Conservation (phyloP, 2,329 filamentous ascomycete genomes). For the Aspergillus versicolor region DNA sequence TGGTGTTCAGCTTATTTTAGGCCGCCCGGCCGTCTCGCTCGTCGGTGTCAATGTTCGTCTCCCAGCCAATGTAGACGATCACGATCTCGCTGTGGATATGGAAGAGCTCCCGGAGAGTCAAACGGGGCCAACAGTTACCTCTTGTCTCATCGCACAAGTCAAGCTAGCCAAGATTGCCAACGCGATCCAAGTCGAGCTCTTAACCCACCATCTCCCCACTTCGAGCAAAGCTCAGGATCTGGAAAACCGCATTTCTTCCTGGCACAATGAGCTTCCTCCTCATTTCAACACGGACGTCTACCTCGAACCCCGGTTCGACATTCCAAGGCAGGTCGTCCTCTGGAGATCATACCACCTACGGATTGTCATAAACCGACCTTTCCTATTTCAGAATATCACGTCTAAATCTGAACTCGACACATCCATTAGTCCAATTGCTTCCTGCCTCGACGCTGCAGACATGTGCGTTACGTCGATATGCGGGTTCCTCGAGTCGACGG, state of each 20-base stretch:
- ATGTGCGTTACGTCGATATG: conserved; percentile 22
- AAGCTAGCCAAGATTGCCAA: conserved; percentile 23
- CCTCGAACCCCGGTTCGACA: conserved; percentile 18
- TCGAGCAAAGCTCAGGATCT: conserved; percentile 16
- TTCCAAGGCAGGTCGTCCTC: conserved; percentile 19
- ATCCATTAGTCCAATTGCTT: conserved; percentile 13
- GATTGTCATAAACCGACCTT: conserved; percentile 23
- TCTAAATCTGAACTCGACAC: conserved; percentile 17
- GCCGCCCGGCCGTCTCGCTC: conserved; percentile 20
- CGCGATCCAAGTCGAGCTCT: conserved; percentile 20
- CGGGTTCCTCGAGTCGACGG: conserved; percentile 19
- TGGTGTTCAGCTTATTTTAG: conserved; percentile 17
- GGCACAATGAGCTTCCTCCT: conserved; percentile 16
- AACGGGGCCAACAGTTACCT: conserved; percentile 17
- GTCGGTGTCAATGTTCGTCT: conserved; percentile 20
- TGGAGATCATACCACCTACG: conserved; percentile 25
- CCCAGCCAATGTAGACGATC: conserved; percentile 20
- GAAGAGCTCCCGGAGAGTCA: conserved; percentile 16
- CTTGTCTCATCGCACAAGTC: conserved; percentile 19
- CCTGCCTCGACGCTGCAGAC: conserved; percentile 21
- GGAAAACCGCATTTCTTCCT: conserved; percentile 17
- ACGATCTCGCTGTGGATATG: conserved; percentile 23
- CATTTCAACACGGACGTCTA: conserved; percentile 12
- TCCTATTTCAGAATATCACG: conserved; percentile 20
- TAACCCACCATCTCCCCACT: conserved; percentile 20